Conservation (phyloP, 2,329 filamentous ascomycete genomes). For the Tolypocladium sp. region DNA sequence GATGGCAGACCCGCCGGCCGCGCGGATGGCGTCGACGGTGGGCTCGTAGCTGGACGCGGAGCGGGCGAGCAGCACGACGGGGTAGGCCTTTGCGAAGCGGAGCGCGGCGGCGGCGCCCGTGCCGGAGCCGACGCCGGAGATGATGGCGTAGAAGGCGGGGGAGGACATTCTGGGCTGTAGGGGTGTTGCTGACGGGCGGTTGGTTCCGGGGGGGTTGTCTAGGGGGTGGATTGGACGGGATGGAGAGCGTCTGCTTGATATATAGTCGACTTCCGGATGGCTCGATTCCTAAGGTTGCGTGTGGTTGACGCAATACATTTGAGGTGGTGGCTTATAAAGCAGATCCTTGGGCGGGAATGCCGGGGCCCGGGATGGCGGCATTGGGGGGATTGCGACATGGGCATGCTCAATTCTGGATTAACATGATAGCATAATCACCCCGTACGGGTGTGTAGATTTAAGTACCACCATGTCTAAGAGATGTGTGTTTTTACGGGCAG, state of each 20-base stretch:
- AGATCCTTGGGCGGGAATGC: not conserved
- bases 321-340: not conserved
- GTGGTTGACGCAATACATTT: not conserved
- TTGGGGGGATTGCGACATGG: no score
- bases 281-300: not conserved
- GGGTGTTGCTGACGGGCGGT: not conserved
- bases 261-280: not conserved
- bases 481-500: not conserved
- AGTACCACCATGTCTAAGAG: no score
- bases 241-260: not conserved
- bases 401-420: no score
- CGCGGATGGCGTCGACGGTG: constrained; percentile 62
- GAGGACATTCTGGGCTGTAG: constrained; percentile 2
- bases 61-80: constrained; percentile 67
- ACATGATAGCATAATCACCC: no score
- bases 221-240: not conserved
- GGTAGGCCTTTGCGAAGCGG: constrained; percentile 55
- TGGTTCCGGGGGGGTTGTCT: not conserved
- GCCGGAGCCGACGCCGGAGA: constrained; percentile 66
- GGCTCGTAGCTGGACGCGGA: constrained; percentile 53
- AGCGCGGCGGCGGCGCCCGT: constrained; percentile 47
- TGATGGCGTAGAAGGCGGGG: constrained; percentile 48
- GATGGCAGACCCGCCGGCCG: constrained; percentile 57
- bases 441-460: no score
- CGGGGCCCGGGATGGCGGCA: not conserved